phyloP scores from a whole-genome alignment of 305 asterid genomes.

The Solanum chacoense region DNA sequence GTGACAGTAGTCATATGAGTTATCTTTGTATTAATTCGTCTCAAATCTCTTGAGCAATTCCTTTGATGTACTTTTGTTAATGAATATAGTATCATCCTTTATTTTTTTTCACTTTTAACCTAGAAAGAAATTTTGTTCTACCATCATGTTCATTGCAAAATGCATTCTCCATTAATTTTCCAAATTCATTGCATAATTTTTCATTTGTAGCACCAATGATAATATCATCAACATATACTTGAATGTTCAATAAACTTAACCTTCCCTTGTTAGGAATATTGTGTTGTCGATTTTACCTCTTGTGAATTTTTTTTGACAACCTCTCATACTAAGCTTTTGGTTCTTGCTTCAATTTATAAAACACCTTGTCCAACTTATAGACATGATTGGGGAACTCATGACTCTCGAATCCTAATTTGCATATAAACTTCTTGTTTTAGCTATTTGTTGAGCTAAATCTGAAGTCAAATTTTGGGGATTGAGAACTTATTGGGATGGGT shows the following conservation, averaged over 20 bases:
- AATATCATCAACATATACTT: background rate
- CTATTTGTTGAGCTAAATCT: background rate
- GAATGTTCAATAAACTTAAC: background rate
- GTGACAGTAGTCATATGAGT: background rate
- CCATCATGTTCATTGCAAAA: background rate
- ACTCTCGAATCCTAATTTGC: background rate
- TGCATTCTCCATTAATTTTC: background rate
- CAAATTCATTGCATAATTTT: background rate
- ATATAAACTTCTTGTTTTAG: background rate
- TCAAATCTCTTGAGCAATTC: background rate
- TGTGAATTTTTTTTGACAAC: background rate
- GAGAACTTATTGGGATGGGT: background rate
- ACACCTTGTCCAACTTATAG: background rate
- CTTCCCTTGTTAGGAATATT: background rate
- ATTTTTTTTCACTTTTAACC: background rate
- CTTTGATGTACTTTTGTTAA: background rate
- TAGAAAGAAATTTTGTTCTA: background rate
- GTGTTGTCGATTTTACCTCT: background rate
- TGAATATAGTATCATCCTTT: background rate
- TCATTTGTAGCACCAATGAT: background rate
- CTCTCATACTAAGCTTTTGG: background rate
- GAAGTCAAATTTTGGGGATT: background rate
- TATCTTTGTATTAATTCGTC: background rate
- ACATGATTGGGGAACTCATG: background rate
- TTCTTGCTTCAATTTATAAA: background rate